These are phyloP conservation scores for Eucalyptus tenuipes DNA, from an alignment of 345 rosid genomes.

Conservation along the genomic window DNA sequence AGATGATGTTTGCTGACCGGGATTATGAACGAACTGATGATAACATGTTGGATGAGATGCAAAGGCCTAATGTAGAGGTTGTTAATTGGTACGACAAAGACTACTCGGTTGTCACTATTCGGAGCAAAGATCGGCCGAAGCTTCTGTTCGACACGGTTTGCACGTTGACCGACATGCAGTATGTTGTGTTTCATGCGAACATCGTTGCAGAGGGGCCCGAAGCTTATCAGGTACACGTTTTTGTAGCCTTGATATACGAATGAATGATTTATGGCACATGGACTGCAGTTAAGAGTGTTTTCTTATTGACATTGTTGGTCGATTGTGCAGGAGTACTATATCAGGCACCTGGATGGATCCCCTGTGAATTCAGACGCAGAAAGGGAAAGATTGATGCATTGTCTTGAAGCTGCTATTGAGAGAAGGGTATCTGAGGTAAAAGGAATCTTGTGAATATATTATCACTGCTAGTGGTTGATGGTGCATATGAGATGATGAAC, in stretches of 20 bases:
- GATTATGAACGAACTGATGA: slow-evolving; percentile 55
- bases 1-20: slow-evolving; percentile 96
- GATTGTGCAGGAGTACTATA: slow-evolving; percentile 58
- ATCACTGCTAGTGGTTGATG: neutral
- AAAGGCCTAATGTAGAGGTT: slow-evolving; percentile 60
- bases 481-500: neutral
- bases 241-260: neutral
- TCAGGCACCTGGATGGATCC: slow-evolving; percentile 85
- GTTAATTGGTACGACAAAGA: slow-evolving; percentile 77
- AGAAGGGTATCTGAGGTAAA: slow-evolving; percentile 89
- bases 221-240: slow-evolving; percentile 55
- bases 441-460: neutral
- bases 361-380: slow-evolving; percentile 81
- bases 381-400: slow-evolving; percentile 68
- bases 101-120: slow-evolving; percentile 72
- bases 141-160: slow-evolving; percentile 85
- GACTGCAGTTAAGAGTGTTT: neutral
- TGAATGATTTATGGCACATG: neutral
- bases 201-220: slow-evolving; percentile 60
- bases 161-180: slow-evolving; percentile 91
- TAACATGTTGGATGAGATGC: slow-evolving; percentile 41
- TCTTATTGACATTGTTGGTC: neutral
- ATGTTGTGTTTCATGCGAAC: slow-evolving; percentile 87
- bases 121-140: slow-evolving; percentile 86
- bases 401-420: slow-evolving; percentile 91